Conservation (phyloP, 257 asterid species). For the Jasminum sambac region DNA sequence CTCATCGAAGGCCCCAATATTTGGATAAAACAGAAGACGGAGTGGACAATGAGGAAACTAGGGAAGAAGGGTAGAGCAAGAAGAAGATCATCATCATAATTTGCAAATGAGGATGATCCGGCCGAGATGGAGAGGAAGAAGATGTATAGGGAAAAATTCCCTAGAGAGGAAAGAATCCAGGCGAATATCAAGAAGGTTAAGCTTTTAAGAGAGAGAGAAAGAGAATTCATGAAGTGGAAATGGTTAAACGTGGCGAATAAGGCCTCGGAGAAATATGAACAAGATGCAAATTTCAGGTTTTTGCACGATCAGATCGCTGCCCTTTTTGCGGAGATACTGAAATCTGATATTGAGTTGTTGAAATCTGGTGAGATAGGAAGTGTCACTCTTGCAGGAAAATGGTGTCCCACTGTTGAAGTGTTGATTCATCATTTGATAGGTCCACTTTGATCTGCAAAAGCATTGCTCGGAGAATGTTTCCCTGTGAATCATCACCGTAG, state of each 20-base stretch:
- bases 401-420: conserved; percentile 24
- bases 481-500: neutral
- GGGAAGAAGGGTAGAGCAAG: neutral
- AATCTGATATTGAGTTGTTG: conserved; percentile 12
- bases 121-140: conserved; percentile 8
- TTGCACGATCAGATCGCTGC: conserved; percentile 21
- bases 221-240: conserved; percentile 34
- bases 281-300: conserved; percentile 14
- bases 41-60: neutral
- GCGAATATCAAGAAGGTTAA: conserved; percentile 24
- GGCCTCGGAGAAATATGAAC: conserved; percentile 24
- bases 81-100: neutral
- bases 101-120: neutral
- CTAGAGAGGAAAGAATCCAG: conserved; percentile 2
- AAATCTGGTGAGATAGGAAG: conserved; percentile 4
- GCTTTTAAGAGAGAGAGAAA: conserved; percentile 37
- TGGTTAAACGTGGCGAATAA: conserved; percentile 34
- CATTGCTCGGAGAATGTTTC: conserved; percentile 11
- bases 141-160: neutral
- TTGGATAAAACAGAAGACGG: neutral
- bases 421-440: conserved; percentile 27
- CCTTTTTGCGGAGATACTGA: conserved; percentile 7
- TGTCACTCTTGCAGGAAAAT: conserved; percentile 20
- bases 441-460: conserved; percentile 23
- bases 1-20: conserved; percentile 34